Percentiles rank a stretch among this genome's conserved stretches.
Conservation (phyloP, 202 grass and related monocot genomes). For the Elaeis oleifera region DNA sequence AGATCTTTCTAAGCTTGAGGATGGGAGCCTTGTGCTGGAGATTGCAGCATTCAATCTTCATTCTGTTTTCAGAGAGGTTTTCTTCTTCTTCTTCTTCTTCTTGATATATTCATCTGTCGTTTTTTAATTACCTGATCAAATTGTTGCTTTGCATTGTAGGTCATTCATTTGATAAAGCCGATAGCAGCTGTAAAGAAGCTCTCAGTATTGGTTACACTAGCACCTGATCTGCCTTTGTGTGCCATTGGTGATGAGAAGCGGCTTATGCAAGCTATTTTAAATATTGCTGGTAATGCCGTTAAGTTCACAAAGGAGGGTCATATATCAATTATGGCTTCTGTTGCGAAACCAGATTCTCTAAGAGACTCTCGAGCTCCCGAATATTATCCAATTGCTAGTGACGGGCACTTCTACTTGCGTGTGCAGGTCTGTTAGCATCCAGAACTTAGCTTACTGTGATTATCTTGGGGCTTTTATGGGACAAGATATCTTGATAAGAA, state of each 20-base stretch:
- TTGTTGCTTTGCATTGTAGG: slow-evolving; percentile 45
- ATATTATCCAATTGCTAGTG: slow-evolving; percentile 45
- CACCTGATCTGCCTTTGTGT: slow-evolving; percentile 51
- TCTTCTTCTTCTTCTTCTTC: neutral
- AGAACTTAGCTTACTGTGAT: neutral
- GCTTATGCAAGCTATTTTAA: slow-evolving; percentile 65
- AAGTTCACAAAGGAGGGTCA: slow-evolving; percentile 76
- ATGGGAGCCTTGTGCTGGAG: slow-evolving; percentile 31
- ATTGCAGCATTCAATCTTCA: slow-evolving; percentile 32
- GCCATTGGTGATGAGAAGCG: slow-evolving; percentile 71
- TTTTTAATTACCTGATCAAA: neutral
- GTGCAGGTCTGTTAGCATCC: slow-evolving; percentile 46
- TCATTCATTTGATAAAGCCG: slow-evolving; percentile 70
- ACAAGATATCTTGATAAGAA: no score
- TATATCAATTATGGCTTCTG: slow-evolving; percentile 46
- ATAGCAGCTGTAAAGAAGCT: slow-evolving; percentile 61
- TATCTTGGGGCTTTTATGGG: no score
- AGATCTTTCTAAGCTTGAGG: slow-evolving; percentile 22
- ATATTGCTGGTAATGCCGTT: slow-evolving; percentile 64
- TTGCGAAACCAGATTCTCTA: slow-evolving; percentile 38
- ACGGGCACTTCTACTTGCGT: slow-evolving; percentile 63
- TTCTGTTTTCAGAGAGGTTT: slow-evolving; percentile 33
- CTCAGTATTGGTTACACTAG: slow-evolving; percentile 44
- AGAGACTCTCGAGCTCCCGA: slow-evolving; percentile 40
- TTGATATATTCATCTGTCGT: slow-evolving; percentile 1